These are phyloP conservation scores for Colletotrichum agaves DNA, from an alignment of 2,329 filamentous ascomycete genomes.

Conservation along the genomic window DNA sequence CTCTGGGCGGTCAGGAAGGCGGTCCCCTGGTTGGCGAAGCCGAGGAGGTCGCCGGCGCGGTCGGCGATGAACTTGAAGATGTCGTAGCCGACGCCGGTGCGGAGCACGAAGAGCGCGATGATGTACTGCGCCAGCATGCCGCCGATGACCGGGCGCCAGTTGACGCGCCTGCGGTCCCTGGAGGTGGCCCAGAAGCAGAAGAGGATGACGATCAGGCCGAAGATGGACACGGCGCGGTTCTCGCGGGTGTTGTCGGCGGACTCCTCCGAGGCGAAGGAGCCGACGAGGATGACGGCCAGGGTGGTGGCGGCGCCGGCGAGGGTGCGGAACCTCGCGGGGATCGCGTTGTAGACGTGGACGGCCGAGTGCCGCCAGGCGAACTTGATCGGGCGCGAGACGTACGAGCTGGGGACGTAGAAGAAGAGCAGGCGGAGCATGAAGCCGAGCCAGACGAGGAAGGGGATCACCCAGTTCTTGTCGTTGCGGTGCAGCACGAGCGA, in stretches of 20 bases:
- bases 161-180: slow-evolving; percentile 69
- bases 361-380: slow-evolving; percentile 75
- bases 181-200: slow-evolving; percentile 76
- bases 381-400: slow-evolving; percentile 74
- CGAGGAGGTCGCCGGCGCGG: slow-evolving; percentile 78
- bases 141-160: slow-evolving; percentile 85
- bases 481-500: slow-evolving; percentile 77
- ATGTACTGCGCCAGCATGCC: slow-evolving; percentile 92
- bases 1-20: slow-evolving; percentile 71
- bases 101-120: slow-evolving; percentile 87
- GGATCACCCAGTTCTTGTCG: slow-evolving; percentile 83
- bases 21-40: slow-evolving; percentile 79
- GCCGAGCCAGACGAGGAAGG: slow-evolving; percentile 82
- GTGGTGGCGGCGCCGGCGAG: slow-evolving; percentile 71
- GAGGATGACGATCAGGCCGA: slow-evolving; percentile 80
- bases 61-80: slow-evolving; percentile 91
- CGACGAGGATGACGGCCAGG: slow-evolving; percentile 80
- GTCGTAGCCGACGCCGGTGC: slow-evolving; percentile 83
- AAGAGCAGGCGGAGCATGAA: slow-evolving; percentile 80
- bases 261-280: slow-evolving; percentile 79
- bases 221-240: slow-evolving; percentile 83
- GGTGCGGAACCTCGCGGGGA: slow-evolving; percentile 74
- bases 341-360: slow-evolving; percentile 65
- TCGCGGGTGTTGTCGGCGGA: slow-evolving; percentile 79
- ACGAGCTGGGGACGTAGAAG: slow-evolving; percentile 75